A percentile compares a stretch with the other conserved stretches of the same genome.
phyloP scores from a whole-genome alignment of 768 basidiomycete genomes.

The Boletales sp. region DNA sequence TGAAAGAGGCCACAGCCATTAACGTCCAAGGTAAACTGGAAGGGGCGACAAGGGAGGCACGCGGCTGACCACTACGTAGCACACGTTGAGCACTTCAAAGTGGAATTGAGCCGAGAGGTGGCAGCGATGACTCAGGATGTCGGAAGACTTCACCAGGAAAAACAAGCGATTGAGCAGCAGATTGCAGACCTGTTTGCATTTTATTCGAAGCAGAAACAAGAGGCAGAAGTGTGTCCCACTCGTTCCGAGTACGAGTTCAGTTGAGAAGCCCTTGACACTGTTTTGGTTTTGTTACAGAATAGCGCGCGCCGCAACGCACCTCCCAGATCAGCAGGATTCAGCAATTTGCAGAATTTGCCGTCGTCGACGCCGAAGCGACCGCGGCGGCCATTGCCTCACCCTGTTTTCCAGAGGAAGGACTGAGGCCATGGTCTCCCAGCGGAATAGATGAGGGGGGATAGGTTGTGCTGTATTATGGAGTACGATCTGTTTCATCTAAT shows the following conservation, averaged over 20 bases:
- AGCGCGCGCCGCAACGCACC: constrained; percentile 22
- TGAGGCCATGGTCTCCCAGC: constrained; percentile 1
- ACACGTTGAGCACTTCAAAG: constrained; percentile 87
- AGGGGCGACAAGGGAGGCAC: not conserved
- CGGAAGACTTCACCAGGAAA: constrained; percentile 59
- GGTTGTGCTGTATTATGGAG: constrained; percentile 11
- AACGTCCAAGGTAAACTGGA: constrained; percentile 66
- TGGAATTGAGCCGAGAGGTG: constrained; percentile 73
- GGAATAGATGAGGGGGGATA: not conserved
- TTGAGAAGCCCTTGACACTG: not conserved
- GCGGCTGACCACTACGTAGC: constrained; percentile 37
- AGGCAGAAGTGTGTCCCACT: constrained; percentile 24
- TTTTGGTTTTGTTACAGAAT: constrained; percentile 11
- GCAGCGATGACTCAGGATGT: constrained; percentile 72
- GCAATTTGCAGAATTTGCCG: constrained; percentile 27
- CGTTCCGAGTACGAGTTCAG: not conserved
- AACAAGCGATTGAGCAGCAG: constrained; percentile 62
- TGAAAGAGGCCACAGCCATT: constrained; percentile 88
- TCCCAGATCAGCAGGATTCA: constrained; percentile 18
- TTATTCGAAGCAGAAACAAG: constrained; percentile 62
- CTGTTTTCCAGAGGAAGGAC: constrained; percentile 23
- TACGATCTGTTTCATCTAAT: constrained; percentile 4
- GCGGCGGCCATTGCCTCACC: constrained; percentile 29
- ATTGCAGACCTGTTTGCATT: constrained; percentile 73
- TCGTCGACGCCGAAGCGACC: constrained; percentile 18